Percentiles rank a stretch among this genome's conserved stretches.
Conservation (phyloP, 2,329 filamentous ascomycete species). For the Beauveria brongniartii region DNA sequence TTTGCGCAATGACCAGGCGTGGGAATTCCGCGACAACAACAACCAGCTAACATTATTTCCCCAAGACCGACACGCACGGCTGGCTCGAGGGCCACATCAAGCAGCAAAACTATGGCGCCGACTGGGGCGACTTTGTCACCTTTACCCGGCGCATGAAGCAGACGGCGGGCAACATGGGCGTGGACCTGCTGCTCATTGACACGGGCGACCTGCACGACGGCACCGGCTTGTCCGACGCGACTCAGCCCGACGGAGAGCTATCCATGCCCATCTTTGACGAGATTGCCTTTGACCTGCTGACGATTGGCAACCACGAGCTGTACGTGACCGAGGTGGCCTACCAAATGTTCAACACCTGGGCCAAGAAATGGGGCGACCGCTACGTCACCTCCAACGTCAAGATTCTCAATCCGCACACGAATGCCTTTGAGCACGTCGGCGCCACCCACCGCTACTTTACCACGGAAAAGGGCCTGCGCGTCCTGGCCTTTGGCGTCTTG, state of each 20-base stretch:
- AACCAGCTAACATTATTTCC: no score
- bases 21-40: no score
- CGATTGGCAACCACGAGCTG: constrained; percentile 55
- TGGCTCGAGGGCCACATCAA: constrained; percentile 55
- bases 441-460: constrained; percentile 37
- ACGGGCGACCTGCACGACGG: constrained; percentile 62
- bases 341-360: constrained; percentile 51
- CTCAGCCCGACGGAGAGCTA: constrained; percentile 45
- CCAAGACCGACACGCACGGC: constrained; percentile 48
- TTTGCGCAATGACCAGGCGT: no score
- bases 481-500: constrained; percentile 38
- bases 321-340: constrained; percentile 55
- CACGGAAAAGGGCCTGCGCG: constrained; percentile 31
- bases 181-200: constrained; percentile 53
- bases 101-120: constrained; percentile 55
- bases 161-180: constrained; percentile 46
- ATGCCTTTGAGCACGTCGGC: constrained; percentile 33
- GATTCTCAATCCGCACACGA: constrained; percentile 30
- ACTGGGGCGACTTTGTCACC: constrained; percentile 58
- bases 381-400: constrained; percentile 40
- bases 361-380: constrained; percentile 42
- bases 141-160: constrained; percentile 53
- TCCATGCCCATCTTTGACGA: constrained; percentile 40
- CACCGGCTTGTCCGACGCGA: constrained; percentile 53
- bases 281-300: constrained; percentile 34